These are phyloP conservation scores for Apiospora arundinis DNA, from an alignment of 2,329 filamentous ascomycete genomes.

Conservation along the genomic window DNA sequence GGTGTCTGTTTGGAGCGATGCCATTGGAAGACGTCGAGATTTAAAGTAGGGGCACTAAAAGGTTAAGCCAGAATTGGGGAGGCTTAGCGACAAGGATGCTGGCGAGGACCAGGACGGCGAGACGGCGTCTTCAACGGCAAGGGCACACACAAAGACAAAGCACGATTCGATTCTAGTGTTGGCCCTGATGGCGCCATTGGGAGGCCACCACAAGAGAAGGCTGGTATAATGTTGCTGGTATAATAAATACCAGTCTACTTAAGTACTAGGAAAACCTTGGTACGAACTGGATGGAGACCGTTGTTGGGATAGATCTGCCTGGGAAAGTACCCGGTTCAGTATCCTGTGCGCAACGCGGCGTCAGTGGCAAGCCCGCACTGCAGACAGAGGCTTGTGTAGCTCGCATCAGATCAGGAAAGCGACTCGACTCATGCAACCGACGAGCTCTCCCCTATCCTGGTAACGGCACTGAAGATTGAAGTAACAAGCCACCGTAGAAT, in stretches of 20 bases:
- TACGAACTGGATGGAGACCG: not conserved
- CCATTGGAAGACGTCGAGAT: not conserved
- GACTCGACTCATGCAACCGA: not conserved
- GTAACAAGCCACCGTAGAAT: not conserved
- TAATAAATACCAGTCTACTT: too few relatives aligned
- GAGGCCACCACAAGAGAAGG: not conserved
- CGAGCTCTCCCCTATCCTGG: conserved; percentile 1
- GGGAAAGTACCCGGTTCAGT: not conserved
- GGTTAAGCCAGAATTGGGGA: not conserved
- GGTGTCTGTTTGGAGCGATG: conserved; percentile 11
- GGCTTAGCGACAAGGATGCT: not conserved
- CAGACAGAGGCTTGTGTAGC: not conserved
- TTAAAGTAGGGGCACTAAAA: conserved; percentile 15
- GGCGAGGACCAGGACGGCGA: not conserved
- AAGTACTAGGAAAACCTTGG: not conserved
- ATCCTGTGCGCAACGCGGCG: not conserved
- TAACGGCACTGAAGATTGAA: not conserved
- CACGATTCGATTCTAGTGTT: not conserved
- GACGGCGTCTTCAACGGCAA: not conserved
- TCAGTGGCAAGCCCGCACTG: not conserved
- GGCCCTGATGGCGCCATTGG: not conserved
- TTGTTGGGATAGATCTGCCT: not conserved
- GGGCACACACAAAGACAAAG: not conserved
- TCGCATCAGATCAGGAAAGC: not conserved
- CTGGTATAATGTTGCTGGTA: not conserved